Evolutionary conservation across 306 rosid genomes (phyloP).

Genomic region (Cucumis hystrix): DNA sequence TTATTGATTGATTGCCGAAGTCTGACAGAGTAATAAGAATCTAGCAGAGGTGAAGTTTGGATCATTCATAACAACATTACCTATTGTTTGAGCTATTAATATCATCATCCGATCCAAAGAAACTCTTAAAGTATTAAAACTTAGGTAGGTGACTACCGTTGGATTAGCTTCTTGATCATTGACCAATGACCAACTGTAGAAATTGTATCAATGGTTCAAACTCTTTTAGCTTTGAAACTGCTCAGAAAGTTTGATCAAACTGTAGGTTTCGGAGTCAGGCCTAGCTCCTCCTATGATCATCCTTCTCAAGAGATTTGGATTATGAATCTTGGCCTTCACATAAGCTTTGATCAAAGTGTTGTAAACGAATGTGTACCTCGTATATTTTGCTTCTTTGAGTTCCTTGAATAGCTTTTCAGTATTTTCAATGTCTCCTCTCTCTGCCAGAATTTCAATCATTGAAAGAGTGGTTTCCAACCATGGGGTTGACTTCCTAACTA

Average conservation of each 20-base stretch:
- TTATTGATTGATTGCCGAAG: not conserved
- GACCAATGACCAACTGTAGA: not conserved
- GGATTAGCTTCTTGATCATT: not conserved
- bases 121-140: not conserved
- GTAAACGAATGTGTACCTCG: slow-evolving; percentile 70
- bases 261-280: slow-evolving; percentile 85
- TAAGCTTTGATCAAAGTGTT: slow-evolving; percentile 77
- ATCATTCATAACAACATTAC: not conserved
- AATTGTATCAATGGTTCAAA: not conserved
- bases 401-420: slow-evolving; percentile 64
- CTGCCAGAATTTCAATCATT: slow-evolving; percentile 54
- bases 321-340: slow-evolving; percentile 73
- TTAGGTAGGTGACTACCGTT: not conserved
- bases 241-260: slow-evolving; percentile 78
- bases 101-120: not conserved
- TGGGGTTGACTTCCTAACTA: slow-evolving; percentile 58
- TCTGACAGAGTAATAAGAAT: not conserved
- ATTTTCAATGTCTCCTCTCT: slow-evolving; percentile 59
- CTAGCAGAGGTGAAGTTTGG: not conserved
- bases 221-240: slow-evolving; percentile 26
- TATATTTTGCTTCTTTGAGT: slow-evolving; percentile 51
- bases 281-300: slow-evolving; percentile 85
- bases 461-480: slow-evolving; percentile 84
- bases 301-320: slow-evolving; percentile 61
- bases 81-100: not conserved